These are phyloP conservation scores for Setomelanomma holmii DNA, from an alignment of 2,329 filamentous ascomycete genomes.

Conservation along the genomic window DNA sequence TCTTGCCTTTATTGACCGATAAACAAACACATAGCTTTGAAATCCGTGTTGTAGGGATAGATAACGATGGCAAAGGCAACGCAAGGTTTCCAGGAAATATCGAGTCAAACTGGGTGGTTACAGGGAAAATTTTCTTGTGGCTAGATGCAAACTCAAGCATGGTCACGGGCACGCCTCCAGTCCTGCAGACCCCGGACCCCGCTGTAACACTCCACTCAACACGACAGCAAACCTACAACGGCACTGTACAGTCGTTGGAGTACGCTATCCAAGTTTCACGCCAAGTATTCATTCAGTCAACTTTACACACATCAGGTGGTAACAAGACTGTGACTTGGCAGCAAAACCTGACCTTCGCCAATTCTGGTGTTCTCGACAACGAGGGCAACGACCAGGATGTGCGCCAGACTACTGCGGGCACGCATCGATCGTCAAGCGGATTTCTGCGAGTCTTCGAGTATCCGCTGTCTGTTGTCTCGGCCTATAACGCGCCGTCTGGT, in stretches of 20 bases:
- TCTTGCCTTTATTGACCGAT: constrained; percentile 73
- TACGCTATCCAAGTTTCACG: constrained; percentile 67
- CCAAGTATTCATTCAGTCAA: constrained; percentile 61
- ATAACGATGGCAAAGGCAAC: constrained; percentile 60
- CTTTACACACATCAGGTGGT: constrained; percentile 58
- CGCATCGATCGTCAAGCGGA: constrained; percentile 46
- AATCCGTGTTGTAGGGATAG: constrained; percentile 70
- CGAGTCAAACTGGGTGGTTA: constrained; percentile 75
- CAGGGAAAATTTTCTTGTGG: constrained; percentile 84
- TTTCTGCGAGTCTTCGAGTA: constrained; percentile 62
- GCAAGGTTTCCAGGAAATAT: constrained; percentile 63
- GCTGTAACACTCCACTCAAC: constrained; percentile 60
- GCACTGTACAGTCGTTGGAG: constrained; percentile 65
- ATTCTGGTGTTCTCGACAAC: constrained; percentile 62
- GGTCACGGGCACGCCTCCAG: constrained; percentile 58
- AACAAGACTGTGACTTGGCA: constrained; percentile 59
- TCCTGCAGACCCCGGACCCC: constrained; percentile 50
- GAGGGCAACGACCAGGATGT: constrained; percentile 63
- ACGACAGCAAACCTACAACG: constrained; percentile 56
- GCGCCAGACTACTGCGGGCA: constrained; percentile 60
- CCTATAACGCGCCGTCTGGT: constrained; percentile 51
- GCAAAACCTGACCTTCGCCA: constrained; percentile 65
- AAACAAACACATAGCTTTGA: constrained; percentile 70
- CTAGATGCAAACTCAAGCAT: constrained; percentile 60
- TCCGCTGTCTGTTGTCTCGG: constrained; percentile 66